Evolutionary conservation across 2,329 filamentous ascomycete genomes (phyloP).

Genomic region (Geoglossum cookeanum): DNA sequence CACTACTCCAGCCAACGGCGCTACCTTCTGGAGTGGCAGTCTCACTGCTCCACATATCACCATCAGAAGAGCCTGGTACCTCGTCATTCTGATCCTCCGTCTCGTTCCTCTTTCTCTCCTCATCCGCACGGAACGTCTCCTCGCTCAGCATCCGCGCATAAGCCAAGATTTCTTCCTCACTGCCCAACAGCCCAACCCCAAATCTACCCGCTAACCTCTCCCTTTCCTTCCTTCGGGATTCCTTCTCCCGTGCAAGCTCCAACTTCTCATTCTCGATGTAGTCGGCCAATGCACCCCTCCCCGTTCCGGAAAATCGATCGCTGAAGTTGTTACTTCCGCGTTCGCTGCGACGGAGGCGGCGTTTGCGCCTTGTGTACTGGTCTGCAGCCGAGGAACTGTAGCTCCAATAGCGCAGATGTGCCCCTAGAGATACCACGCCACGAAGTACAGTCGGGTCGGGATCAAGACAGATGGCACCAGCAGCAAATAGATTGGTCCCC

Average conservation of each 20-base stretch:
- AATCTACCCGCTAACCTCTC: constrained; percentile 60
- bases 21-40: constrained; percentile 18
- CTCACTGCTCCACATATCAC: constrained; percentile 19
- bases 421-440: constrained; percentile 72
- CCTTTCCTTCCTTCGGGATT: constrained; percentile 45
- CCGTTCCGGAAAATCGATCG: constrained; percentile 38
- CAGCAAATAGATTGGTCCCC: constrained; percentile 60
- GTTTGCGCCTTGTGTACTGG: constrained; percentile 57
- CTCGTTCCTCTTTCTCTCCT: constrained; percentile 26
- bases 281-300: constrained; percentile 51
- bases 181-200: constrained; percentile 54
- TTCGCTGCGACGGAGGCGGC: constrained; percentile 52
- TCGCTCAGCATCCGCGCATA: constrained; percentile 44
- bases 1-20: constrained; percentile 15
- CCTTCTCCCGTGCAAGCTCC: constrained; percentile 57
- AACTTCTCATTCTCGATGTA: constrained; percentile 76
- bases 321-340: constrained; percentile 39
- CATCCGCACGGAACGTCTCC: constrained; percentile 33
- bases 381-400: constrained; percentile 67
- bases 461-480: constrained; percentile 69
- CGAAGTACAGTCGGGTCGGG: constrained; percentile 71
- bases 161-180: constrained; percentile 41
- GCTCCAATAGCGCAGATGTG: constrained; percentile 78
- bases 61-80: constrained; percentile 15
- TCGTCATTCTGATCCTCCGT: constrained; percentile 12